Evolutionary conservation across 1,284 basidiomycete species (phyloP).

Genomic region (Heliocybe sulcata): DNA sequence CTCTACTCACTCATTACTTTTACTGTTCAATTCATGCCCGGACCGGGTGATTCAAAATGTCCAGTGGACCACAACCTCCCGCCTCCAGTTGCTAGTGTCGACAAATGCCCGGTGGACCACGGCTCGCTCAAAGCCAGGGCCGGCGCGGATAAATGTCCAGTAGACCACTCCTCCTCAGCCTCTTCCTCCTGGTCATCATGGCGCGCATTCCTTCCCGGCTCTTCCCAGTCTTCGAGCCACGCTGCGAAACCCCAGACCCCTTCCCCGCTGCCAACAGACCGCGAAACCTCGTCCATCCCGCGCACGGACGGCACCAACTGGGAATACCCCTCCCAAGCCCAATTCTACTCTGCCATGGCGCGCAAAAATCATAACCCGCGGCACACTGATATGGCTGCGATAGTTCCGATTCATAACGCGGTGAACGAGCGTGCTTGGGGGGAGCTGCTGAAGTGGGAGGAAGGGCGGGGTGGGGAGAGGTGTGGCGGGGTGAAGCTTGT

Average conservation of each 20-base stretch:
- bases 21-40: neutral
- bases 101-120: constrained; percentile 63
- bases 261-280: constrained; percentile 17
- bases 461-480: constrained; percentile 64
- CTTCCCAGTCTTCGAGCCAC: constrained; percentile 22
- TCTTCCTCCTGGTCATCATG: constrained; percentile 37
- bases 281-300: constrained; percentile 89
- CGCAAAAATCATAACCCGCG: constrained; percentile 87
- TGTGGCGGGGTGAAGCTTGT: constrained; percentile 84
- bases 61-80: constrained; percentile 56
- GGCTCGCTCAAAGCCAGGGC: constrained; percentile 11
- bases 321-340: constrained; percentile 98
- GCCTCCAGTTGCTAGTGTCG: too few species aligned
- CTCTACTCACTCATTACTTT: too few species aligned
- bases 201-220: constrained; percentile 33
- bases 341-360: constrained; percentile 94
- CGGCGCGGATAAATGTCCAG: constrained; percentile 30
- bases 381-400: constrained; percentile 84
- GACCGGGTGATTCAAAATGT: constrained; percentile 19
- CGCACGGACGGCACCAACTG: constrained; percentile 67
- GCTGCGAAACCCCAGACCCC: constrained; percentile 5
- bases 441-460: constrained; percentile 89
- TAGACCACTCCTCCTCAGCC: constrained; percentile 18
- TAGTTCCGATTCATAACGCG: constrained; percentile 98
- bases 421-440: constrained; percentile 97